Evolutionary conservation across 1,284 basidiomycete species (phyloP).

Genomic region (Porodaedalea pini): DNA sequence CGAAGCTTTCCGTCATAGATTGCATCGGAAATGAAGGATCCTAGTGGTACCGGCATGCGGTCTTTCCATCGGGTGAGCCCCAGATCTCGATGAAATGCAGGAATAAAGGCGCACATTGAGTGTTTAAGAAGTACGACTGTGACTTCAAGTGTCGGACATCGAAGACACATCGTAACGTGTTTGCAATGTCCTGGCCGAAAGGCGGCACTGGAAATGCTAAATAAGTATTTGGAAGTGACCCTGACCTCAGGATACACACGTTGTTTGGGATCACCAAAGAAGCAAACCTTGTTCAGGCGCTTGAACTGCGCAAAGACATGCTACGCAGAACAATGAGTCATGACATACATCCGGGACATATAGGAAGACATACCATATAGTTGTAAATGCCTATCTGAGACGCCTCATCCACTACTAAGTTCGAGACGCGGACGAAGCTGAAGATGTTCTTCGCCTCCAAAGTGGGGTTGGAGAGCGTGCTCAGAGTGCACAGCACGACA

Average conservation of each 20-base stretch:
- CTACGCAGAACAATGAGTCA: conserved; percentile 24
- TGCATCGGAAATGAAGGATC: conserved; percentile 42
- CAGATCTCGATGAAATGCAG: background rate
- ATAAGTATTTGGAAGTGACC: background rate
- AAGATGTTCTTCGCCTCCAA: conserved; percentile 33
- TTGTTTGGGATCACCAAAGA: conserved; percentile 48
- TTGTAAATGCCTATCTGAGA: conserved; percentile 45
- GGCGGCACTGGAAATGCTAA: conserved; percentile 31
- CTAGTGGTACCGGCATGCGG: conserved; percentile 44
- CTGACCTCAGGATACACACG: conserved; percentile 28
- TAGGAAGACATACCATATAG: conserved; percentile 36
- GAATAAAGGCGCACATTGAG: conserved; percentile 36
- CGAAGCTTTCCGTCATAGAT: conserved; percentile 41
- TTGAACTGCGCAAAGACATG: conserved; percentile 36
- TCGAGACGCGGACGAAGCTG: conserved; percentile 35
- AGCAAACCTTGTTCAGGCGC: conserved; percentile 36
- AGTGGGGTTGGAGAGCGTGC: conserved; percentile 41
- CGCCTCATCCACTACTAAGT: conserved; percentile 46
- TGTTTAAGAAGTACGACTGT: conserved; percentile 39
- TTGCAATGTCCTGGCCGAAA: conserved; percentile 40
- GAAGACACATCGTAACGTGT: conserved; percentile 43
- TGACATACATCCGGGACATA: background rate
- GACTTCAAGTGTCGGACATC: conserved; percentile 40
- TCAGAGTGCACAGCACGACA: conserved; percentile 42
- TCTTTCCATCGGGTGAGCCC: conserved; percentile 36